Percentiles rank a stretch among this genome's conserved stretches.
Conservation (phyloP, 495 filamentous ascomycete species). For the Bacidia gigantensis region DNA sequence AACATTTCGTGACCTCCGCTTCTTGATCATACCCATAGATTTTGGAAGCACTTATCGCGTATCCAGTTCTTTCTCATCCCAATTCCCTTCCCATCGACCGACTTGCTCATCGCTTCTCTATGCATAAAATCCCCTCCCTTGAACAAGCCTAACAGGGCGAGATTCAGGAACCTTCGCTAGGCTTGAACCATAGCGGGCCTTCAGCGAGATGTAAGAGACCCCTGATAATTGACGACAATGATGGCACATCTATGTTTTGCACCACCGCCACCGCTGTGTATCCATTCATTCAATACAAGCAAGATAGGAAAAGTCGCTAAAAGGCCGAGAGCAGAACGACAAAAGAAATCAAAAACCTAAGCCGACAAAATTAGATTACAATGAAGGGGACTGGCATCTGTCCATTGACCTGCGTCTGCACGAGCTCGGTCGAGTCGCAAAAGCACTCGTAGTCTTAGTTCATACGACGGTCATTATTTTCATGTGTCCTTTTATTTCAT, state of each 20-base stretch:
- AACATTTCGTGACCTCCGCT: neutral
- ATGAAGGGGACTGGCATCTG: neutral
- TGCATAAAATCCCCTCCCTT: neutral
- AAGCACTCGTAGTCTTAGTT: slow-evolving; percentile 1
- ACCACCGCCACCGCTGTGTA: neutral
- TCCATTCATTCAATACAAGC: neutral
- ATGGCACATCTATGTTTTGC: neutral
- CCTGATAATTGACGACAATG: neutral
- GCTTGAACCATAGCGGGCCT: neutral
- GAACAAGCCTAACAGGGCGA: too few species aligned
- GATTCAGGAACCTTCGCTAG: neutral
- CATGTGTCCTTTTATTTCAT: slow-evolving; percentile 43
- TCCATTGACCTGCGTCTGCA: too few species aligned
- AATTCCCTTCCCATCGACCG: neutral
- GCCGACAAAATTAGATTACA: neutral
- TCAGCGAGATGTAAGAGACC: too few species aligned
- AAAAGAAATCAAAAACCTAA: slow-evolving; percentile 1
- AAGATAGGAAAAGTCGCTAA: slow-evolving; percentile 8
- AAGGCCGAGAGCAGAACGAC: slow-evolving; percentile 5
- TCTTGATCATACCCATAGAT: neutral
- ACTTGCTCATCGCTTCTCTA: neutral
- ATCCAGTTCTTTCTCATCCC: neutral
- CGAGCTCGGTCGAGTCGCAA: neutral
- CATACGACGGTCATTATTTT: slow-evolving; percentile 57
- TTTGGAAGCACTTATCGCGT: neutral